Evolutionary conservation across 768 basidiomycete genomes (phyloP).

Genomic region (Leccinellum albellum): DNA sequence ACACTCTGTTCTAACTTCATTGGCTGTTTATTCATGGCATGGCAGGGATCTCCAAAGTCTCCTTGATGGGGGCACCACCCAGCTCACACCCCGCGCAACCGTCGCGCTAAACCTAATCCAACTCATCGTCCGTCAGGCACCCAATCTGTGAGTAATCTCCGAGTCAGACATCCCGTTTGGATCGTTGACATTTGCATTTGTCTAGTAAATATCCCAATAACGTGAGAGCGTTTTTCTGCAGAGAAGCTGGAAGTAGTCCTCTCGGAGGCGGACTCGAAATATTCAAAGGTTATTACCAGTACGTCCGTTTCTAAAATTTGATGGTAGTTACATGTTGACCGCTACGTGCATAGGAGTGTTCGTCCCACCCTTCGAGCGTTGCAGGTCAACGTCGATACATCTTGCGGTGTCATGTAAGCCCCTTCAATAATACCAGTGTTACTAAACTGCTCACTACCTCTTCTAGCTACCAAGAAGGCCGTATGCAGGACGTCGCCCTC

Average conservation of each 20-base stretch:
- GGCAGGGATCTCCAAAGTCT: constrained; percentile 25
- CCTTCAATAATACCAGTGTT: background rate
- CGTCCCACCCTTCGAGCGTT: constrained; percentile 40
- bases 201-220: constrained; percentile 44
- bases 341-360: constrained; percentile 36
- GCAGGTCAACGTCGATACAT: constrained; percentile 46
- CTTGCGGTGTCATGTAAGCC: constrained; percentile 43
- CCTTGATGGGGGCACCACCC: constrained; percentile 21
- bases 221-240: constrained; percentile 42
- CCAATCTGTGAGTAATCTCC: constrained; percentile 38
- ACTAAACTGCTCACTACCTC: background rate
- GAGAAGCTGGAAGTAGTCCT: constrained; percentile 23
- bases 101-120: constrained; percentile 47
- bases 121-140: constrained; percentile 44
- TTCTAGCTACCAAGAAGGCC: constrained; percentile 26
- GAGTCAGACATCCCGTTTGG: background rate
- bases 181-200: background rate
- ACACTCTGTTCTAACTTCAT: background rate
- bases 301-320: constrained; percentile 9
- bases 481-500: constrained; percentile 31
- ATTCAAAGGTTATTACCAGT: constrained; percentile 52
- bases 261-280: constrained; percentile 39
- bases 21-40: background rate
- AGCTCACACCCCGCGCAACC: constrained; percentile 26
- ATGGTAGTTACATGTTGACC: background rate